Base-by-base conservation (phyloP, 2,329 filamentous ascomycete genomes). In the Knoxdaviesia capensis region DNA sequence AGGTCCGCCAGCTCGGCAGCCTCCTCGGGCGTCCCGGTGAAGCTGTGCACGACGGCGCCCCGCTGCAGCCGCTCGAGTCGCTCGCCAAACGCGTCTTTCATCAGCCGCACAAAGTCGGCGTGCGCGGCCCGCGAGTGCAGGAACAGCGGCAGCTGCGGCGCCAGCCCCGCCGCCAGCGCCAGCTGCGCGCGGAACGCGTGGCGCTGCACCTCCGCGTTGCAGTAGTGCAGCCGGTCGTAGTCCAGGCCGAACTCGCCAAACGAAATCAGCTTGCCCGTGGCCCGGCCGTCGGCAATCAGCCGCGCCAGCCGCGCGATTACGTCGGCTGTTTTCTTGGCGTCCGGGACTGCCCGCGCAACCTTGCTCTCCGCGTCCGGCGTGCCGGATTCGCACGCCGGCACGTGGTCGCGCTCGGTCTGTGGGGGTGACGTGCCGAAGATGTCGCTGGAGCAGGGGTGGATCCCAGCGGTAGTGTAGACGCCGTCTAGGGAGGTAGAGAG, bases 161-260 rank as follows among this genome's bases (percentile, higher is more conserved):
- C 47, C n/a, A 72, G 57, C 3, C 60, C 70, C 5, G 80, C 71
- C 0, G 83, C 86, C 4, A 96, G 66, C 44, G 80, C 71, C 4
- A 96, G 70, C 57, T 98, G 90, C 6, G 72, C 71, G 36, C 77
- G 74, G 56, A 98, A 98, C 46, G 84, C 86, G 53, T 85, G 79
- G 31, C 87, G 65, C 58, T 98, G 90, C 10, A 79, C 71, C 29
- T 78, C 76, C 52, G 78, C 82, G 35, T 78, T 74, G 53, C 82
- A 86, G 52, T 87, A 78, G 52, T 84, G 81, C 34, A 98, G 64
- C 2, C 90, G 76, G 61, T 98, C 90, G 55, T 96, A 98, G 61
- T 98, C 90, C 4, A 98, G 77, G 2, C 90, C 90, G 47, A 98
- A 85, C 59, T 98, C 90, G 40, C 90, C 90, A 56, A 94, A 86